phyloP scores from a whole-genome alignment of 108 stramenopile genomes.

The Fistulifera pelliculosa region DNA sequence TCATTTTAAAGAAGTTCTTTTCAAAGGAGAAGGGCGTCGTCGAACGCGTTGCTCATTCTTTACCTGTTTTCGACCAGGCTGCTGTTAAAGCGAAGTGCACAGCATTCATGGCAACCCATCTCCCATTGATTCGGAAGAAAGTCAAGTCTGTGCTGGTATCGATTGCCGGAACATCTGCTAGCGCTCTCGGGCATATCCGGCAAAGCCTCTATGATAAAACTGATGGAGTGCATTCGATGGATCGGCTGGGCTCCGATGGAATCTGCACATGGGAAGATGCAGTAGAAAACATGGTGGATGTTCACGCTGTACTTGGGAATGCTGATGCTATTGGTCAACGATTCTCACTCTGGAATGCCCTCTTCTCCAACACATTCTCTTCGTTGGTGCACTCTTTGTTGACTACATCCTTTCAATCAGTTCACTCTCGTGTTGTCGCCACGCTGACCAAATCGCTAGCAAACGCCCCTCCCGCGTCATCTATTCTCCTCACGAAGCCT shows the following conservation, averaged over 20 bases:
- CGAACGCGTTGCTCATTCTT: slow-evolving; percentile 37
- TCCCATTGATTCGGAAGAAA: slow-evolving; percentile 76
- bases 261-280: slow-evolving; percentile 78
- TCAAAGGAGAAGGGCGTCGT: neutral
- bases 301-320: slow-evolving; percentile 31
- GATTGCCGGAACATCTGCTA: slow-evolving; percentile 83
- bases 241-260: slow-evolving; percentile 19
- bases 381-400: slow-evolving; percentile 77
- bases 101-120: slow-evolving; percentile 69
- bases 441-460: slow-evolving; percentile 66
- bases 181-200: slow-evolving; percentile 74
- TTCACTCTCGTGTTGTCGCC: slow-evolving; percentile 65
- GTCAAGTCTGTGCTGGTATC: slow-evolving; percentile 64
- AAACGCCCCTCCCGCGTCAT: slow-evolving; percentile 64
- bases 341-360: slow-evolving; percentile 77
- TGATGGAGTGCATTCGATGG: slow-evolving; percentile 55
- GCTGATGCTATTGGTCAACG: slow-evolving; percentile 8
- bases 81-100: slow-evolving; percentile 57
- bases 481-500: slow-evolving; percentile 81
- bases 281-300: slow-evolving; percentile 59
- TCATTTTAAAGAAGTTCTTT: slow-evolving; percentile 53
- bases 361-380: slow-evolving; percentile 80
- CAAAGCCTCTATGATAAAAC: slow-evolving; percentile 85
- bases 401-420: slow-evolving; percentile 75
- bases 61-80: slow-evolving; percentile 61